These are phyloP conservation scores for Penicillium sp. DNA, from an alignment of 2,329 filamentous ascomycete genomes.

Conservation along the genomic window DNA sequence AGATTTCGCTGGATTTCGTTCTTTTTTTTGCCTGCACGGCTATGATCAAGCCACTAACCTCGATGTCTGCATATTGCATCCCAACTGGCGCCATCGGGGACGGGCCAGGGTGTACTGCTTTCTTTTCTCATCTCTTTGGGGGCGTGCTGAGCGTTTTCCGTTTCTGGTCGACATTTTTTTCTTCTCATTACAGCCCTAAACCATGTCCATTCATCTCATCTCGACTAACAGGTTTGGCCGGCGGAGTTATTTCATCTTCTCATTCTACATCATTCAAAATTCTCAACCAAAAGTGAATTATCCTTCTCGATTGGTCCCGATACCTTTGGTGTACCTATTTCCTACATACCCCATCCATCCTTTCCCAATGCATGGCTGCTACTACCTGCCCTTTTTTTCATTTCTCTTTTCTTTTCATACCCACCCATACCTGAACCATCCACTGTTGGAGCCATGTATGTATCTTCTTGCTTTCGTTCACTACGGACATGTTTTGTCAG, in stretches of 20 bases:
- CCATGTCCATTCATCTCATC: constrained; percentile 11
- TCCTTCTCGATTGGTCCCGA: constrained; percentile 18
- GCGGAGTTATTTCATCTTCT: constrained; percentile 31
- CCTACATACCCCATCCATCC: background rate
- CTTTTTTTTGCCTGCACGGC: constrained; percentile 23
- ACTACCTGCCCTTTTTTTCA: constrained; percentile 4
- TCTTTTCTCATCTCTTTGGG: constrained; percentile 22
- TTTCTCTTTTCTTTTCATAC: constrained; percentile 7
- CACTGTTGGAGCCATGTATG: constrained; percentile 6
- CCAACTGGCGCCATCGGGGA: constrained; percentile 19
- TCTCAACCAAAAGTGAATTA: constrained; percentile 25
- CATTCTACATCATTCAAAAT: constrained; percentile 24
- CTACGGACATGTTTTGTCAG: constrained; percentile 10
- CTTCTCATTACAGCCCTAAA: background rate
- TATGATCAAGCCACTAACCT: constrained; percentile 18
- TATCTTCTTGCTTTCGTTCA: constrained; percentile 22
- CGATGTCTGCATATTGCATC: constrained; percentile 23
- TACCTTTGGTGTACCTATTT: constrained; percentile 14
- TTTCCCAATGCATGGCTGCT: background rate
- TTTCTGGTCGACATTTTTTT: constrained; percentile 10
- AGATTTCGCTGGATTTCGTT: constrained; percentile 16
- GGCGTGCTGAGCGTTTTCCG: constrained; percentile 34
- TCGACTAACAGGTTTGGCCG: constrained; percentile 33
- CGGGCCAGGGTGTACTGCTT: constrained; percentile 19
- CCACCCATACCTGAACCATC: constrained; percentile 1